phyloP scores from a whole-genome alignment of 139 green algal species.

The Closterium sp. region DNA sequence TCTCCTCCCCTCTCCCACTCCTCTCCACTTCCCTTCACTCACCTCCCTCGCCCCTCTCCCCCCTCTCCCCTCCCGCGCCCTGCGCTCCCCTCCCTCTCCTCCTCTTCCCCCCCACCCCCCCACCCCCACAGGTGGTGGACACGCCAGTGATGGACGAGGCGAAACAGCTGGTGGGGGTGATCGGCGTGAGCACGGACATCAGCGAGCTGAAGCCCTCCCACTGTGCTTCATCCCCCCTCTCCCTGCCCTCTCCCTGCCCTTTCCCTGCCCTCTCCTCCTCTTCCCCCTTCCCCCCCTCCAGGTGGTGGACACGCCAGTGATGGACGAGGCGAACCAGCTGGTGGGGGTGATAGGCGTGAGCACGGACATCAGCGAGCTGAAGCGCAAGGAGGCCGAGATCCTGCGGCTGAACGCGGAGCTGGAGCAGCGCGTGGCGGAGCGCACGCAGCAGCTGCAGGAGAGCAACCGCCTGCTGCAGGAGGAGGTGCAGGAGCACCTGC shows the following conservation, averaged over 20 bases:
- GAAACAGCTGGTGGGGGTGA: slow-evolving; percentile 23
- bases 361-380: slow-evolving; percentile 25
- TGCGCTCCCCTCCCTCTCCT: no score
- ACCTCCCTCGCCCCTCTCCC: neutral
- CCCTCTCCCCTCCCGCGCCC: neutral
- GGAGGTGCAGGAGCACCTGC: slow-evolving; percentile 30
- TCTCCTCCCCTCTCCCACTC: no score
- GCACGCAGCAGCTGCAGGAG: slow-evolving; percentile 16
- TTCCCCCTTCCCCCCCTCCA: neutral
- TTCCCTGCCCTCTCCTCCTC: neutral
- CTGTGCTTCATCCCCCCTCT: no score
- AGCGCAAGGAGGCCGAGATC: slow-evolving; percentile 38
- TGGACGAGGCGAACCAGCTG: slow-evolving; percentile 26
- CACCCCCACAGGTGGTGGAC: slow-evolving; percentile 5
- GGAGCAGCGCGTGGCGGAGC: slow-evolving; percentile 22
- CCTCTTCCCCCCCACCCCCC: neutral
- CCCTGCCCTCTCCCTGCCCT: no score
- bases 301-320: slow-evolving; percentile 32
- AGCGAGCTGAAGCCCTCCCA: neutral
- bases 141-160: slow-evolving; percentile 33
- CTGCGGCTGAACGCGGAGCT: slow-evolving; percentile 40
- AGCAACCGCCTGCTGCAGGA: slow-evolving; percentile 21
- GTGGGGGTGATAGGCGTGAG: slow-evolving; percentile 32
- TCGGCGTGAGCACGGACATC: slow-evolving; percentile 30
- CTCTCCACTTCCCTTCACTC: neutral